Evolutionary conservation across 129 eudicot genomes (phyloP).

Genomic region (Centrapalus pauciflorus): DNA sequence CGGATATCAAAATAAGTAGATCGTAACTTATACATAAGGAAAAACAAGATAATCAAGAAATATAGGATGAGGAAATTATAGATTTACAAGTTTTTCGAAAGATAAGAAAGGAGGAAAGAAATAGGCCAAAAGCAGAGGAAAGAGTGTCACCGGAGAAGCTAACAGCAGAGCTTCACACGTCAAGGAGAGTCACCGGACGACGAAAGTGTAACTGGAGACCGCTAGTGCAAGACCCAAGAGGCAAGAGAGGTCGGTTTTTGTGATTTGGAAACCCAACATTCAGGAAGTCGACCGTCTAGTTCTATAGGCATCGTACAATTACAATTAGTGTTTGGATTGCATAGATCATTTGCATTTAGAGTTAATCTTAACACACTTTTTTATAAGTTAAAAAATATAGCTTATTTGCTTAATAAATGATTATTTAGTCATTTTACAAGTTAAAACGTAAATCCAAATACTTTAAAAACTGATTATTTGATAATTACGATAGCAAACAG

Average conservation of each 20-base stretch:
- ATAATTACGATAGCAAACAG: too few relatives aligned
- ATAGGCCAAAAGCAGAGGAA: neutral
- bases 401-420: too few relatives aligned
- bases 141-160: slow-evolving; percentile 6
- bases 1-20: neutral
- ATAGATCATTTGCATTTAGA: too few relatives aligned
- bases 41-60: neutral
- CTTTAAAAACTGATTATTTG: too few relatives aligned
- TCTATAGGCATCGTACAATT: too few relatives aligned
- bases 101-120: neutral
- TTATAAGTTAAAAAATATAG: too few relatives aligned
- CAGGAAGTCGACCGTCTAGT: neutral
- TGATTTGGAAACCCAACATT: neutral
- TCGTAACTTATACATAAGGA: neutral
- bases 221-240: neutral
- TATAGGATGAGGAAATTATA: neutral
- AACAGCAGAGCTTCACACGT: neutral
- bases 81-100: neutral
- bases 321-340: too few relatives aligned
- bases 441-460: too few relatives aligned
- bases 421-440: too few relatives aligned
- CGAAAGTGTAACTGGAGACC: neutral
- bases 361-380: too few relatives aligned
- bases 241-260: neutral
- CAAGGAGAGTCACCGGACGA: slow-evolving; percentile 6